These are phyloP conservation scores for Suillus lakei DNA, from an alignment of 768 basidiomycete genomes.

Conservation along the genomic window DNA sequence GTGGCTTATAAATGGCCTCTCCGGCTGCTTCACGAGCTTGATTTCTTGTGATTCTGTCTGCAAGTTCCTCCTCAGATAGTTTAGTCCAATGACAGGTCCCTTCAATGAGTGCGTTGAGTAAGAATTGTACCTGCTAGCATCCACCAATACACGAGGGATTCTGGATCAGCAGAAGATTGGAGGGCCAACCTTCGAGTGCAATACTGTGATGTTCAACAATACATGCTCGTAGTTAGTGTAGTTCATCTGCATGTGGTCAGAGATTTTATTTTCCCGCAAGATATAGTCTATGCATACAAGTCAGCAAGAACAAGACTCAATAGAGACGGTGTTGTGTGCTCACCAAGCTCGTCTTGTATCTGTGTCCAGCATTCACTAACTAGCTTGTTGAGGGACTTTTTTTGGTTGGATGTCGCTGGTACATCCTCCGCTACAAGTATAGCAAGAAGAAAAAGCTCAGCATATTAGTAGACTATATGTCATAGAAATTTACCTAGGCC, in stretches of 20 bases:
- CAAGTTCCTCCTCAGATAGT: background rate
- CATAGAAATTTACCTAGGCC: too few relatives aligned
- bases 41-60: background rate
- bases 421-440: too few relatives aligned
- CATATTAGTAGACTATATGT: too few relatives aligned
- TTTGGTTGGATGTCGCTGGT: too few relatives aligned
- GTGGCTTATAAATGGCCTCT: background rate
- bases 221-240: background rate
- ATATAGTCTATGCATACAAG: constrained; percentile 1
- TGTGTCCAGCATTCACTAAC: background rate
- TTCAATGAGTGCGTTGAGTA: background rate
- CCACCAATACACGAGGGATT: background rate
- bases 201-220: background rate
- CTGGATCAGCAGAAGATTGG: background rate
- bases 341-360: constrained; percentile 2
- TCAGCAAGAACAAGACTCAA: background rate
- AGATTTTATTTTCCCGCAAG: background rate
- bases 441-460: too few relatives aligned
- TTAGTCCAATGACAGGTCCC: background rate
- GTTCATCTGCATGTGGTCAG: background rate
- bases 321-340: background rate
- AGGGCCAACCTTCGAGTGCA: background rate
- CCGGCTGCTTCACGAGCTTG: background rate
- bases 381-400: background rate
- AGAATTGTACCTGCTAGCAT: background rate